Base-by-base conservation (phyloP, 495 filamentous ascomycete species). In the Penicillium crystallinum region DNA sequence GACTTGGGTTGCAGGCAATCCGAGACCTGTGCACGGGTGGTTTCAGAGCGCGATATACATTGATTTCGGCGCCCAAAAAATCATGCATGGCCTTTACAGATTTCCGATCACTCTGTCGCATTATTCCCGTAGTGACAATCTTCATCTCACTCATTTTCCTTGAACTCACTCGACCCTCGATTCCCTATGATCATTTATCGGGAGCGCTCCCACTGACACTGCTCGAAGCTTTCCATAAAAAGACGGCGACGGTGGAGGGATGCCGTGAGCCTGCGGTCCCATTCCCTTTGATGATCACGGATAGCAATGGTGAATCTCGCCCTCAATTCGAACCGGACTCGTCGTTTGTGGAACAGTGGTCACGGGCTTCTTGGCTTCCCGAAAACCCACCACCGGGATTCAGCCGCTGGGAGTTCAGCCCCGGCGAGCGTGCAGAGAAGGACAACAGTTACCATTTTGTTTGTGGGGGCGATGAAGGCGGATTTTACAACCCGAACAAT, bases 141-240 rank as follows among this genome's bases (percentile, higher is more conserved):
- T 47, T 46, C 9, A 35, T 61, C 1, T 66, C 61, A 12, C 36
- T 70, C 10, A 9, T 65, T 7, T 66, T 66, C 35, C 22, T 67
- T 19, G 57, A 66, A 23, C 4, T 63, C 11, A 52, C 50, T 15
- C 57, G 67, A 23, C 67, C 67, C 2, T 30, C 57, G n/a, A 43
- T 68, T 11, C 65, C 67, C 0, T 70, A 66, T 19, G 63, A 70
- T 17, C 67, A 70, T 47, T 54, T 70, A 2, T 66, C 67, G 0
- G 57, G 61, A 2, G 64, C 67, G 2, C 54, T 70, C 10, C 67
- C 67, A n/a, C 52, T 68, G 42, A 61, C 59, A 0, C 33, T 70
- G 14, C 56, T 66, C 18, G 59, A 66, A 18, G 63, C 67, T 2
- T 67, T 70, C 19, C 54, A 46, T 21, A 62, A 57, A 19, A 59